Conservation (phyloP, 1,284 basidiomycete genomes). For the Taiwanofungus camphoratus region DNA sequence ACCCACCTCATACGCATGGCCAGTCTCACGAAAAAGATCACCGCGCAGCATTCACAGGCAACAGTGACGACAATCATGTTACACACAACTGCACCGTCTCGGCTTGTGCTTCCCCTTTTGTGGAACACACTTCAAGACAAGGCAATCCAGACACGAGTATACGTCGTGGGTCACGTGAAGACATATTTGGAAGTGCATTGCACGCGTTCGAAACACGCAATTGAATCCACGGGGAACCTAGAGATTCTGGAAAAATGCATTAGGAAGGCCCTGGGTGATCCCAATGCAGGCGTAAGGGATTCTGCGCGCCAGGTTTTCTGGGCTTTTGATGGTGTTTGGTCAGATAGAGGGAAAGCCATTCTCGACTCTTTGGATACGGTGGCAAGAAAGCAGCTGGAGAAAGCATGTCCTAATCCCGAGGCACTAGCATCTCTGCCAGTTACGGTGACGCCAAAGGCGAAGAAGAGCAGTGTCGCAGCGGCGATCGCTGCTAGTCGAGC, state of each 20-base stretch:
- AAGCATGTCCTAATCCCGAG: constrained; percentile 62
- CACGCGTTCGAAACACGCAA: constrained; percentile 50
- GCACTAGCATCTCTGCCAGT: constrained; percentile 34
- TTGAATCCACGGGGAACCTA: constrained; percentile 62
- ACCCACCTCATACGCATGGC: constrained; percentile 82
- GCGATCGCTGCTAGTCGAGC: constrained; percentile 80
- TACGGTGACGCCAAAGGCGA: constrained; percentile 46
- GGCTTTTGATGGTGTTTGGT: constrained; percentile 77
- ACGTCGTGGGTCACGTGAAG: constrained; percentile 63
- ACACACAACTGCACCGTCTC: constrained; percentile 69
- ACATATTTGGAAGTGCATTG: constrained; percentile 71
- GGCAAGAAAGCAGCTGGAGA: constrained; percentile 83
- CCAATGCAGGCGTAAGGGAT: constrained; percentile 78
- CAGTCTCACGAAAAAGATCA: constrained; percentile 92
- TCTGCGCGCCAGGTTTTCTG: constrained; percentile 75
- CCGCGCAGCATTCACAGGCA: constrained; percentile 81
- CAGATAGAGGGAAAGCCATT: constrained; percentile 57
- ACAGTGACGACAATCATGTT: constrained; percentile 66
- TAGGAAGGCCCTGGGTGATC: constrained; percentile 70
- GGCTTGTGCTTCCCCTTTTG: constrained; percentile 68
- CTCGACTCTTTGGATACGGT: constrained; percentile 64
- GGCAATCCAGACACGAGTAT: constrained; percentile 74
- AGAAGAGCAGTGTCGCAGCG: constrained; percentile 75
- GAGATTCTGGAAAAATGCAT: constrained; percentile 71
- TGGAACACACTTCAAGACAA: constrained; percentile 79